Evolutionary conservation across 148 eudicot genomes (phyloP), one percentile per base, ranked within the genome.

Genomic region (Rhododendron vialii): DNA sequence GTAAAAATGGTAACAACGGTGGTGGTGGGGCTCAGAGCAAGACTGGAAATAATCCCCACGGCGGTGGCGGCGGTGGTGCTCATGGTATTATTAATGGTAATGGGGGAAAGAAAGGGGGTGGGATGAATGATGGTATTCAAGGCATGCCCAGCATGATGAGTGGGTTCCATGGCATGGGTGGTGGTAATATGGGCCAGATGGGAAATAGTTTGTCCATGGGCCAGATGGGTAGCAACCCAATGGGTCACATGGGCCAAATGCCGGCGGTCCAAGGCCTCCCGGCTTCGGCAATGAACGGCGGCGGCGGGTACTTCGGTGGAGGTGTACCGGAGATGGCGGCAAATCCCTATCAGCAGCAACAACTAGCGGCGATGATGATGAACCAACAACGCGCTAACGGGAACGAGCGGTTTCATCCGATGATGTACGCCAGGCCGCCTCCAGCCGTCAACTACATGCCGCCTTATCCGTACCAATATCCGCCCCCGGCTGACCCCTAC

Each of bases 361-460:
- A 74, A 74, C 1, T 30, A 84, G 92, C 95, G 3, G 94, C 93
- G 75, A 92, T 91, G 92, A 96, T 96, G 99, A 95, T 96, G 99
- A 92, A 92, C 90, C 99, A 96, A 86, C 99, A 96, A 85, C 90
- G 96, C 0, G 94, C 94, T 11, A 90, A 91, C 26, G 98, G 98
- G 28, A 92, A 91, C 81, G 98, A 94, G 86, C 88, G 94, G 93
- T 95, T 95, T 84, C 98, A 95, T 43, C 98, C 96, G n/a, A 94
- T 96, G 99, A 96, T 96, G 96, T 96, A 96, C 18, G 96, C 96
- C 7, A 89, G 95, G 63, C 98, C 97, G 0, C 97, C 96, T 2
- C 94, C 96, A 2, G 94, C 92, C 0, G 93, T 94, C 87, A 94
- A 92, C 82, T 96, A 95, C 89, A 93, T 93, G 47, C 86, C 86